Evolutionary conservation across 176 grass and related monocot genomes (phyloP).

Genomic region (Bonia amplexicaulis): DNA sequence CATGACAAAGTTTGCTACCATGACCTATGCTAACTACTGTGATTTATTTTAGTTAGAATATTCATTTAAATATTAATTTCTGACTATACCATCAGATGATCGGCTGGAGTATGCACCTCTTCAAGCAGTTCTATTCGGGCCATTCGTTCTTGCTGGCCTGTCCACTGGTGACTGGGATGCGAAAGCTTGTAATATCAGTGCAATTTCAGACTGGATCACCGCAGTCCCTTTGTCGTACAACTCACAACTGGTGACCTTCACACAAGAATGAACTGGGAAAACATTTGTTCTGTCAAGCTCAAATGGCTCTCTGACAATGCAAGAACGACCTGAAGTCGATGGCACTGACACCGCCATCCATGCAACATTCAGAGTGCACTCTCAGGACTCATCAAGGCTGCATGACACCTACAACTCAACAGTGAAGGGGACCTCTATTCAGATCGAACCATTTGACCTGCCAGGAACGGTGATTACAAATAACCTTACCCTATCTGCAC

Average conservation of each 20-base stretch:
- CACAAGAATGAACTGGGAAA: constrained; percentile 50
- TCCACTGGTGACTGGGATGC: constrained; percentile 57
- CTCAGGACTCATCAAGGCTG: constrained; percentile 21
- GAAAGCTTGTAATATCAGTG: constrained; percentile 34
- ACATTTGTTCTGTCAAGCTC: constrained; percentile 54
- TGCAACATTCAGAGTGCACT: constrained; percentile 67
- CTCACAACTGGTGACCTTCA: constrained; percentile 58
- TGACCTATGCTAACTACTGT: background rate
- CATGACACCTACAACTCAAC: background rate
- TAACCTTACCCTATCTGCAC: constrained; percentile 48
- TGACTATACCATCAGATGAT: constrained; percentile 60
- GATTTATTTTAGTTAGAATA: background rate
- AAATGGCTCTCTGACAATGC: constrained; percentile 70
- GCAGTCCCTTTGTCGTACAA: constrained; percentile 53
- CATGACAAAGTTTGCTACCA: background rate
- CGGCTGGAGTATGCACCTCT: constrained; percentile 59
- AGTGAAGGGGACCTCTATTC: constrained; percentile 18
- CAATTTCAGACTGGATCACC: constrained; percentile 64
- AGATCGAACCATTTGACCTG: constrained; percentile 79
- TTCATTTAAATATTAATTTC: background rate
- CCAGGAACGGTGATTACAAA: constrained; percentile 75
- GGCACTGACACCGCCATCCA: constrained; percentile 57
- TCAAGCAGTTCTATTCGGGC: constrained; percentile 79
- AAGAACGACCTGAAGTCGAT: constrained; percentile 37
- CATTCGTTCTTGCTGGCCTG: constrained; percentile 76